Evolutionary conservation across 495 filamentous ascomycete species (phyloP).

Genomic region (Lasiosphaeria hispida): DNA sequence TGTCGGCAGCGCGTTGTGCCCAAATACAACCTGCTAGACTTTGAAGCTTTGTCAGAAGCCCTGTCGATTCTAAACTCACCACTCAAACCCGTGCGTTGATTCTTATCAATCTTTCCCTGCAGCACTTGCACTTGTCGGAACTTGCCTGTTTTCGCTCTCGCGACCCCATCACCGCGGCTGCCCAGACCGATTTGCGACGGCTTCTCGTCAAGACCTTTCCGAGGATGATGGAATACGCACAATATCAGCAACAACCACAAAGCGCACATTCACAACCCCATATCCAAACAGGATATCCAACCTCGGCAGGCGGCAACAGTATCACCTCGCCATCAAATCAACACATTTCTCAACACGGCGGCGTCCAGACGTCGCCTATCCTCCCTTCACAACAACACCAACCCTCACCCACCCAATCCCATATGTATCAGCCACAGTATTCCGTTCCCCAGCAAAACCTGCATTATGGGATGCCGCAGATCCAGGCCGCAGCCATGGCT

Average conservation of each 20-base stretch:
- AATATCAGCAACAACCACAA: constrained; percentile 62
- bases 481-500: constrained; percentile 68
- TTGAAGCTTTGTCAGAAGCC: constrained; percentile 29
- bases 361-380: constrained; percentile 60
- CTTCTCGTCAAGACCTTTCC: constrained; percentile 19
- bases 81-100: constrained; percentile 4
- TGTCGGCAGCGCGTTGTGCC: constrained; percentile 42
- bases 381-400: constrained; percentile 59
- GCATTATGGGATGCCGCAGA: constrained; percentile 59
- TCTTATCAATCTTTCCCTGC: constrained; percentile 20
- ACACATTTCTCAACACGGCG: constrained; percentile 42
- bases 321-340: constrained; percentile 61
- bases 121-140: constrained; percentile 12
- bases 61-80: constrained; percentile 17
- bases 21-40: constrained; percentile 27
- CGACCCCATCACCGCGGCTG: constrained; percentile 16
- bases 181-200: constrained; percentile 19
- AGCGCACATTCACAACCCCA: constrained; percentile 50
- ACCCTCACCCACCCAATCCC: constrained; percentile 50
- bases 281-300: constrained; percentile 44
- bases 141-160: background rate
- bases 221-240: constrained; percentile 69
- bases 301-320: constrained; percentile 55
- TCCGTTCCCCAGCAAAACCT: constrained; percentile 55
- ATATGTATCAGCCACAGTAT: constrained; percentile 62